Base-by-base conservation (phyloP, 1,284 basidiomycete species). In the Cronartium ribicola region DNA sequence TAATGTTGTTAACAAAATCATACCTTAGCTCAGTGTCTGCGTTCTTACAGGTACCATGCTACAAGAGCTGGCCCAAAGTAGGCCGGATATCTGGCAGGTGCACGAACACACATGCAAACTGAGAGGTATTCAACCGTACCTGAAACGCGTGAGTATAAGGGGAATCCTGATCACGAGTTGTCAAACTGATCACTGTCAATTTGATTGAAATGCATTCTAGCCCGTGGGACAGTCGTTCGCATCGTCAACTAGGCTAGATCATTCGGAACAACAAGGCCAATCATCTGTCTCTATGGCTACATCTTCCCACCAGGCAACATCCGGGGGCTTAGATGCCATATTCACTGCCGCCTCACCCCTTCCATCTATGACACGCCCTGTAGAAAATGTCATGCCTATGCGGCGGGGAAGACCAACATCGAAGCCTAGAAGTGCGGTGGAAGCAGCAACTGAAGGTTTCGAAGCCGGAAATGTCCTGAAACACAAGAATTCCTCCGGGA, bases 321-420 rank as follows among this genome's bases (percentile, higher is more conserved):
- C 11, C 71, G 29, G 62, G 69, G 73, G 36, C 66, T 64, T 40
- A 29, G 76, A 51, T 64, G 60, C 40, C 46, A 71, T 60, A 61
- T 67, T 64, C 66, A 65, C n/a, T 46, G 39, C 46, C 66, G 61
- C 44, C 20, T 63, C 40, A 59, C 11, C 5, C 62, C 5, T 59
- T 40, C 8, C 65, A 43, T 6, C 48, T 60, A 17, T 65, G 51
- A 7, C 75, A 20, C 43, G 60, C 37, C 66, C 76, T 20, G 76
- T 74, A 0, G 78, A 79, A 41, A 76, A 76, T 29, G 79, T 82
- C 73, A 79, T 80, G 0, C 81, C 81, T 3, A 83, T 83, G 82
- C 78, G 82, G 5, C 77, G 82, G 3, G 82, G 82, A 0, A 77
- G 82, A 22, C 82, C 82, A 11, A 69, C 66, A 17, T 22, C 65